Conservation (phyloP, 495 filamentous ascomycete species). For the Penicillium coffeae region DNA sequence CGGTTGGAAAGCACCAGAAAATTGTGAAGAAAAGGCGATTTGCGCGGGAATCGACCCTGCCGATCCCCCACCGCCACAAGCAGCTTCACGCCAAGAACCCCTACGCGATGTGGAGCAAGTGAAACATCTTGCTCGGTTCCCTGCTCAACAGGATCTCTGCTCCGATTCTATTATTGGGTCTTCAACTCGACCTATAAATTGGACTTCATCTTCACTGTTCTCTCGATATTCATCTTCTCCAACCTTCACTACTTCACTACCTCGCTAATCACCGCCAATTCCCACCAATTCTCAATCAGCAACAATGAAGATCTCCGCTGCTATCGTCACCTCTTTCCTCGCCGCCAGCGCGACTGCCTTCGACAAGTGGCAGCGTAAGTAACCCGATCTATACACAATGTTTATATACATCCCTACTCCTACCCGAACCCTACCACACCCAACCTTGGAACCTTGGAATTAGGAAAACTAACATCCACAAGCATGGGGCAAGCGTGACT, state of each 20-base stretch:
- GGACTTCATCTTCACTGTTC: not conserved
- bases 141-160: slow-evolving; percentile 3
- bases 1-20: not conserved
- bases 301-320: slow-evolving; percentile 34
- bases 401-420: not conserved
- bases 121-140: slow-evolving; percentile 15
- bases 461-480: not conserved
- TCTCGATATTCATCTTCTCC: not conserved
- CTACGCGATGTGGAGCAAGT: slow-evolving; percentile 16
- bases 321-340: slow-evolving; percentile 25
- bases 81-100: slow-evolving; percentile 15
- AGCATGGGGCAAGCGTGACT: slow-evolving; percentile 42
- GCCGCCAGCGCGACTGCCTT: slow-evolving; percentile 30
- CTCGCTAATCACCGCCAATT: too few relatives aligned
- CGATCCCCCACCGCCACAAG: slow-evolving; percentile 10
- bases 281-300: too few relatives aligned
- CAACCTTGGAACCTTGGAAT: not conserved
- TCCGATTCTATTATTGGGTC: slow-evolving; percentile 11
- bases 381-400: not conserved
- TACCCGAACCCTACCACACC: not conserved
- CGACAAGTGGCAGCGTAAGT: slow-evolving; percentile 35
- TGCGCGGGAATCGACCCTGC: slow-evolving; percentile 8
- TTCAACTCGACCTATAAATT: not conserved
- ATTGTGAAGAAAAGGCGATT: too few relatives aligned
- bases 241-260: not conserved